phyloP scores from a whole-genome alignment of 2,329 filamentous ascomycete species.

The Colletotrichum musae region DNA sequence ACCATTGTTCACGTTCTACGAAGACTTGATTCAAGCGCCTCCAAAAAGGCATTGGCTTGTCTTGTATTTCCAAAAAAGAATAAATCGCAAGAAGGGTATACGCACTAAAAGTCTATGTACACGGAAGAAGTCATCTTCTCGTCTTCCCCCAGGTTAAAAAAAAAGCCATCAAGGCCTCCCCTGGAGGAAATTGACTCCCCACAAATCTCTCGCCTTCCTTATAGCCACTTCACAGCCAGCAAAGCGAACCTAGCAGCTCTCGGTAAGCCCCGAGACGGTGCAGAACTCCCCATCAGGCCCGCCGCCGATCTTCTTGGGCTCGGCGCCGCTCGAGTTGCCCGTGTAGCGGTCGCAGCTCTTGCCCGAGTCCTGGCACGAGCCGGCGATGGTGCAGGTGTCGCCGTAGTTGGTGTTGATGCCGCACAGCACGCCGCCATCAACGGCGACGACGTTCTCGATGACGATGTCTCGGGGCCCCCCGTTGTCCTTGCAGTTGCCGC shows the following conservation, averaged over 20 bases:
- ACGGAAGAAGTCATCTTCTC: background rate
- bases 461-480: constrained; percentile 46
- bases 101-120: background rate
- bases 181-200: no score
- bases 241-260: constrained; percentile 19
- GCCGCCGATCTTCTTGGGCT: constrained; percentile 54
- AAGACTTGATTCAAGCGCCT: background rate
- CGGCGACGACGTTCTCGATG: constrained; percentile 52
- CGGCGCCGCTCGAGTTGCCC: constrained; percentile 51
- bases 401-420: constrained; percentile 52
- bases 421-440: constrained; percentile 50
- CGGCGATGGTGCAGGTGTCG: constrained; percentile 40
- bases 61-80: background rate
- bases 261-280: constrained; percentile 26
- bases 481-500: constrained; percentile 60
- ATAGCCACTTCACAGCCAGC: no score
- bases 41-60: background rate
- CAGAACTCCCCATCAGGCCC: constrained; percentile 50
- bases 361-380: constrained; percentile 39
- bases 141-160: no score
- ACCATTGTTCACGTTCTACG: no score
- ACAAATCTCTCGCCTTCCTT: no score
- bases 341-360: constrained; percentile 45
- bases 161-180: background rate
- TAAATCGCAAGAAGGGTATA: constrained; percentile 2